Evolutionary conservation across 2,329 filamentous ascomycete genomes (phyloP), one percentile per base, ranked within the genome.

Genomic region (Epicoccum sorghinum): DNA sequence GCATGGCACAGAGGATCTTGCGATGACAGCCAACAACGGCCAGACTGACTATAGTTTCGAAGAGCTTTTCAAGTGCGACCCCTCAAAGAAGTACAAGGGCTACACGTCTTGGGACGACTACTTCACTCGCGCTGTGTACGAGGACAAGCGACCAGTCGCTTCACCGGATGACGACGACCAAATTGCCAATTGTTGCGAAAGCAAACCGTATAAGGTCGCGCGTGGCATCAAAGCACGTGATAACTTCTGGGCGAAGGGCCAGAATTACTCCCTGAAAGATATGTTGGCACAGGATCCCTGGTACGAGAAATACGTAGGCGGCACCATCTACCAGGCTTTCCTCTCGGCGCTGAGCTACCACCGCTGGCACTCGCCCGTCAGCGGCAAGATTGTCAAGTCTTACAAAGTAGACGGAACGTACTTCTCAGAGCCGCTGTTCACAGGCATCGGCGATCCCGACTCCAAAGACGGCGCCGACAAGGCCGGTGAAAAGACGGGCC

Each of bases 301-400:
- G 1, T 76, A 83, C 0, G 61, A 76, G 7, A 65, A 83, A 1
- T 90, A 90, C 60, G 80, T 77, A 0, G 83, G 83, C 5, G 88
- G 84, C 1, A 89, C 85, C 0, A 77, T 90, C 25, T 90, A 90
- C 70, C 88, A 91, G 65, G 88, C 87, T 0, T 90, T 89, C 66
- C 75, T 91, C 3, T 86, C 81, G 7, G 83, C 86, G 0, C 73
- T 89, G 47, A 86, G 83, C 38, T 90, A 91, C 69, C 88, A 90
- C 71, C 81, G 88, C 24, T 90, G 88, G 88, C 87, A 90, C 72
- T 71, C 83, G 0, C 88, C 88, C n/a, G 81, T 90, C 0, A 81
- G 78, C 4, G 88, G 88, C 0, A 85, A 70, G 4, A 74, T 90
- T 13, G 76, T 78, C 40, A 83, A 84, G 48, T 81, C 82, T 0